phyloP scores from a whole-genome alignment of 495 filamentous ascomycete species.

The Ramalina peruviana region DNA sequence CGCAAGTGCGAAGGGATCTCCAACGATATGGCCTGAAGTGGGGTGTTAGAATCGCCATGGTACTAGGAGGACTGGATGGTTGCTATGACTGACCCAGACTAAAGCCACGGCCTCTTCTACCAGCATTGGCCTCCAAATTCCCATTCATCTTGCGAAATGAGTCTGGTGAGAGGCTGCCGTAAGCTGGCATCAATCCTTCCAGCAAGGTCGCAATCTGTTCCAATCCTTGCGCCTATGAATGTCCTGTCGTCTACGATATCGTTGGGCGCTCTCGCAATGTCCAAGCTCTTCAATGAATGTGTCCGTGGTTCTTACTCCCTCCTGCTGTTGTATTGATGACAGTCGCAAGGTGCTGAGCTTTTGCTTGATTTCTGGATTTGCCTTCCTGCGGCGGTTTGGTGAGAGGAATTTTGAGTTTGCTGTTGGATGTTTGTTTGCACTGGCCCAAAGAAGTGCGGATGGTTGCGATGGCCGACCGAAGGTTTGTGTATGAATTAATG shows the following conservation, averaged over 20 bases:
- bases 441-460: neutral
- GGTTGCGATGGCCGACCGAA: neutral
- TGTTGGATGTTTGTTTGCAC: neutral
- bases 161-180: constrained; percentile 35
- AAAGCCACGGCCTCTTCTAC: constrained; percentile 44
- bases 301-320: too few relatives aligned
- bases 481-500: too few relatives aligned
- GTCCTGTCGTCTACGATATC: too few relatives aligned
- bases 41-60: too few relatives aligned
- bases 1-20: constrained; percentile 90
- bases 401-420: neutral
- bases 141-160: constrained; percentile 75
- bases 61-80: too few relatives aligned
- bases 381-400: neutral
- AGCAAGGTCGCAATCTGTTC: too few relatives aligned
- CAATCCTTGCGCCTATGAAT: too few relatives aligned
- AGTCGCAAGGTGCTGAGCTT: neutral
- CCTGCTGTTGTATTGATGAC: too few relatives aligned
- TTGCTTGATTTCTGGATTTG: neutral
- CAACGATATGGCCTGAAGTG: constrained; percentile 49
- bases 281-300: too few relatives aligned
- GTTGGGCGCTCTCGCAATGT: too few relatives aligned
- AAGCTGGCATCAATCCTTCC: constrained; percentile 14
- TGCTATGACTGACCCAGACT: constrained; percentile 42
- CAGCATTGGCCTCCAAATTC: constrained; percentile 28